These are phyloP conservation scores for Asterophora parasitica DNA, from an alignment of 768 basidiomycete species.

Conservation along the genomic window DNA sequence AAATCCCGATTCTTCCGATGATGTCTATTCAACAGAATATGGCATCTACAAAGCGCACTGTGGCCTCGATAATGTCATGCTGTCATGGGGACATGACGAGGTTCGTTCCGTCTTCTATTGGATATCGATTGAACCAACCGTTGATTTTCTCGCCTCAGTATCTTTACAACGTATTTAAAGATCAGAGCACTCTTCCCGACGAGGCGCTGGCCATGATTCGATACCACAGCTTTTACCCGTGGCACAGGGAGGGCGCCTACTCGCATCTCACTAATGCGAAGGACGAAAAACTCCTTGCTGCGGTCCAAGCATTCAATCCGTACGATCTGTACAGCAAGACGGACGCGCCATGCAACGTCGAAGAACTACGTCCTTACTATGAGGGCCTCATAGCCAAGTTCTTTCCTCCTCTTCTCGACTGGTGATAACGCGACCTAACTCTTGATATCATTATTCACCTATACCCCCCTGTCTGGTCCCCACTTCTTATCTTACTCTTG, in stretches of 20 bases:
- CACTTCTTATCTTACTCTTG: too few relatives aligned
- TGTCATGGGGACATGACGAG: slow-evolving; percentile 92
- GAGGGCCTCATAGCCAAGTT: slow-evolving; percentile 76
- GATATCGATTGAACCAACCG: background rate
- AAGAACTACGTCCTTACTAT: slow-evolving; percentile 77
- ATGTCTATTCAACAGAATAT: slow-evolving; percentile 62
- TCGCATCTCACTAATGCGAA: slow-evolving; percentile 71
- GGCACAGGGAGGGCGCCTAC: slow-evolving; percentile 90
- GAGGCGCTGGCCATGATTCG: slow-evolving; percentile 90
- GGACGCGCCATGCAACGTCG: slow-evolving; percentile 60
- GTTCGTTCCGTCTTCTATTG: slow-evolving; percentile 34
- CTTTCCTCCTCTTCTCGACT: slow-evolving; percentile 78
- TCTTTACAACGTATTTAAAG: slow-evolving; percentile 77
- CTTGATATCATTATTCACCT: slow-evolving; percentile 1
- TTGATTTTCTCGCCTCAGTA: slow-evolving; percentile 45
- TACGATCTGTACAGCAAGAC: slow-evolving; percentile 93
- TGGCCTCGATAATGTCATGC: slow-evolving; percentile 82
- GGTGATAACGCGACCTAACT: slow-evolving; percentile 41
- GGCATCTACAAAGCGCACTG: slow-evolving; percentile 78
- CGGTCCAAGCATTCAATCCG: slow-evolving; percentile 86
- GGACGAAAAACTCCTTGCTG: slow-evolving; percentile 58
- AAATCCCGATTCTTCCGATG: slow-evolving; percentile 66
- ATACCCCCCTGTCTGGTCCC: background rate
- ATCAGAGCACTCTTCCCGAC: slow-evolving; percentile 73
- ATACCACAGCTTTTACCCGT: slow-evolving; percentile 94